phyloP scores from a whole-genome alignment of 2,329 filamentous ascomycete genomes.

The Colletotrichum ledebouriae region DNA sequence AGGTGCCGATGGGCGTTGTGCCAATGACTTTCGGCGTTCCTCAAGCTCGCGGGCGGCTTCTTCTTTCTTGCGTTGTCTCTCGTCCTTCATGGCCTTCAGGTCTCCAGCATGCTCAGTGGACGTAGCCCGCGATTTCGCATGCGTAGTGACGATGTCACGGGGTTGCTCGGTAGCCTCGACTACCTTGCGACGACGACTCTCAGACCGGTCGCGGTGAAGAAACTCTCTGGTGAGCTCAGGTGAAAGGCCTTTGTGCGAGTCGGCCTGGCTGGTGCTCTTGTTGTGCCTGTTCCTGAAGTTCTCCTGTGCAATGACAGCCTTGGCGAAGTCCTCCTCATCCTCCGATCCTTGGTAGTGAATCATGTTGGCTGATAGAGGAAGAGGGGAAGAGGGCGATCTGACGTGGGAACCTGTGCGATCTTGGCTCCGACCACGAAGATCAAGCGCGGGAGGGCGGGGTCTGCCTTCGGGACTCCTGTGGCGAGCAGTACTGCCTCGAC shows the following conservation, averaged over 20 bases:
- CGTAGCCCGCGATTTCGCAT: slow-evolving; percentile 51
- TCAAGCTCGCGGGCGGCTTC: slow-evolving; percentile 87
- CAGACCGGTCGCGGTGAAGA: slow-evolving; percentile 54
- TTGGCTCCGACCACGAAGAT: slow-evolving; percentile 73
- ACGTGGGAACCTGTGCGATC: slow-evolving; percentile 69
- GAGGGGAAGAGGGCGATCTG: slow-evolving; percentile 83
- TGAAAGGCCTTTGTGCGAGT: slow-evolving; percentile 52
- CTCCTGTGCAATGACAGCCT: slow-evolving; percentile 67
- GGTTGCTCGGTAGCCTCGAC: slow-evolving; percentile 49
- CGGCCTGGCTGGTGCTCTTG: slow-evolving; percentile 62
- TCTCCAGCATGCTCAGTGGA: slow-evolving; percentile 67
- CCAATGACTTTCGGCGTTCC: slow-evolving; percentile 86
- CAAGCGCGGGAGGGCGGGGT: slow-evolving; percentile 56
- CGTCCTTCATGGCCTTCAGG: slow-evolving; percentile 68
- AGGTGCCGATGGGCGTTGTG: slow-evolving; percentile 82
- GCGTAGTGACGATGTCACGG: slow-evolving; percentile 48
- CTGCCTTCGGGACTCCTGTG: slow-evolving; percentile 62
- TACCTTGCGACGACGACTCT: slow-evolving; percentile 53
- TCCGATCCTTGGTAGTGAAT: slow-evolving; percentile 69
- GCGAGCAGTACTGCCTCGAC: slow-evolving; percentile 58
- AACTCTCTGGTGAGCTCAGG: slow-evolving; percentile 50
- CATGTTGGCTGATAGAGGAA: slow-evolving; percentile 77
- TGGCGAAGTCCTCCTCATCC: slow-evolving; percentile 74
- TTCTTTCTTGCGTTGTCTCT: slow-evolving; percentile 77
- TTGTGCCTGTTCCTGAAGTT: slow-evolving; percentile 68